Conservation (phyloP, 495 filamentous ascomycete species). For the Aspergillus cristatus region DNA sequence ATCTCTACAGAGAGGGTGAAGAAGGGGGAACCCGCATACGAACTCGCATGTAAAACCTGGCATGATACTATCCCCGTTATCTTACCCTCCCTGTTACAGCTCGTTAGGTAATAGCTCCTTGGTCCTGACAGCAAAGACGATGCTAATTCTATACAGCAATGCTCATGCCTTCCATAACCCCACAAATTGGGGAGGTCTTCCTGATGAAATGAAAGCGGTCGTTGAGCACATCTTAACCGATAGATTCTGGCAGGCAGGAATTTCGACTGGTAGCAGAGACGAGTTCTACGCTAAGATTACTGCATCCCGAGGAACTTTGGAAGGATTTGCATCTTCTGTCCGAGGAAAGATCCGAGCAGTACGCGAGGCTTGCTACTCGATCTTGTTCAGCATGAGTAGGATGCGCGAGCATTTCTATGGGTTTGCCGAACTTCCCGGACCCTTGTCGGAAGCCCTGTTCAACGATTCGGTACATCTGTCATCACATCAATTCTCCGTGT, state of each 20-base stretch:
- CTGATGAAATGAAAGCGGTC: conserved; percentile 65
- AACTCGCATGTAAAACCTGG: conserved; percentile 70
- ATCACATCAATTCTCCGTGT: conserved; percentile 82
- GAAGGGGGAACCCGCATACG: conserved; percentile 54
- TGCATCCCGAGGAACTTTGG: conserved; percentile 77
- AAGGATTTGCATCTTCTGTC: conserved; percentile 89
- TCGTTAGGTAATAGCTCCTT: conserved; percentile 53
- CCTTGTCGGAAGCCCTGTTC: conserved; percentile 77
- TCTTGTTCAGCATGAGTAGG: conserved; percentile 86
- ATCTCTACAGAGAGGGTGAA: conserved; percentile 85
- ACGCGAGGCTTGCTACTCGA: conserved; percentile 84
- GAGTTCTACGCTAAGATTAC: conserved; percentile 91
- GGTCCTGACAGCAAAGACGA: background rate
- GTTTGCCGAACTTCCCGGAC: conserved; percentile 70
- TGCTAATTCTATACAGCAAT: conserved; percentile 43
- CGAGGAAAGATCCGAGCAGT: conserved; percentile 80
- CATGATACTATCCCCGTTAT: conserved; percentile 72
- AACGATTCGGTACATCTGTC: conserved; percentile 76
- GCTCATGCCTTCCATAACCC: conserved; percentile 93
- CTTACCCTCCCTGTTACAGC: conserved; percentile 75
- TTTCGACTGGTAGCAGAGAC: conserved; percentile 87
- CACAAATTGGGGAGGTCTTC: conserved; percentile 69
- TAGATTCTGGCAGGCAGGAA: conserved; percentile 97
- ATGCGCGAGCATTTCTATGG: conserved; percentile 85
- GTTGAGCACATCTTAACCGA: conserved; percentile 82